Evolutionary conservation across 2,329 filamentous ascomycete genomes (phyloP).

Genomic region (Cadophora sp.): DNA sequence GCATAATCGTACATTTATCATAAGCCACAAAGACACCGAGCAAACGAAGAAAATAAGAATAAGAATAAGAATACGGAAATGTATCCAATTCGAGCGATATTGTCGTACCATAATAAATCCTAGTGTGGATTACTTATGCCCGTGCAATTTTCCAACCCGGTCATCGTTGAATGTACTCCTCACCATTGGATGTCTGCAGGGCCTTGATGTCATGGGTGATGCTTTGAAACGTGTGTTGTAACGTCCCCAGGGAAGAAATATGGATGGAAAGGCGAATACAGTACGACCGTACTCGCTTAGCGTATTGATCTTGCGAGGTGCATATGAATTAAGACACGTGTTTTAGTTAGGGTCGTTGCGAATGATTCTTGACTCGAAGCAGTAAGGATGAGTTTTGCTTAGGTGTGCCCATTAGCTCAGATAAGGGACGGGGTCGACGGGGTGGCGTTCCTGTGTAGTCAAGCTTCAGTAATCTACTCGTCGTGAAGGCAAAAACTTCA

Average conservation of each 20-base stretch:
- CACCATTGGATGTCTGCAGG: background rate
- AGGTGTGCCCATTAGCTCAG: no score
- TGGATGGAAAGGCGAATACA: background rate
- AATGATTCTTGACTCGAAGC: no score
- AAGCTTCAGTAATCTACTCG: background rate
- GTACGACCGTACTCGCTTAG: background rate
- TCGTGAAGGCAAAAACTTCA: no score
- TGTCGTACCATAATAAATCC: no score
- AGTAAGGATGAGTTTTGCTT: background rate
- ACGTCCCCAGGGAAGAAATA: background rate
- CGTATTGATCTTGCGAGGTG: background rate
- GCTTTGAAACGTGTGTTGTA: slow-evolving; percentile 5
- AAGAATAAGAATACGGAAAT: no score
- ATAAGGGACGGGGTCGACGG: background rate
- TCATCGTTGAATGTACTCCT: no score
- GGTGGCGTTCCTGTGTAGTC: background rate
- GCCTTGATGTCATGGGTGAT: background rate
- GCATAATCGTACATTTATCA: no score
- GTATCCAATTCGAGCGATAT: no score
- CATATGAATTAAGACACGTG: background rate
- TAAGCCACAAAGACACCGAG: no score
- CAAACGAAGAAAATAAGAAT: no score
- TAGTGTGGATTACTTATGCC: no score
- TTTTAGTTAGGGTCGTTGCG: no score
- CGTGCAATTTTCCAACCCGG: background rate